A percentile compares a stretch with the other conserved stretches of the same genome.
phyloP scores from a whole-genome alignment of 2,329 filamentous ascomycete species.

The Emydomyces testavorans region DNA sequence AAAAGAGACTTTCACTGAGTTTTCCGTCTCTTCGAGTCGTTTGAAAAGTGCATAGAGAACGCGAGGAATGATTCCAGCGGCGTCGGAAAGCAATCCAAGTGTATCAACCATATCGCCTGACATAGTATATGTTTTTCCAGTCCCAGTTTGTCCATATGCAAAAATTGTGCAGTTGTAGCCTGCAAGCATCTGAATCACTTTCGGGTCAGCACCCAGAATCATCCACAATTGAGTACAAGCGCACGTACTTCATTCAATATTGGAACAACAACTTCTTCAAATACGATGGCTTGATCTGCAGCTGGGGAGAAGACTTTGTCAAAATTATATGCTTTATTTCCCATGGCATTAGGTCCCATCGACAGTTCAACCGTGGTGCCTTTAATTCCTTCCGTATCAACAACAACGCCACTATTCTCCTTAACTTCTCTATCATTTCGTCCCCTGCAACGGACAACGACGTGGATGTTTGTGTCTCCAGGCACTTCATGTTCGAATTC shows the following conservation, averaged over 20 bases:
- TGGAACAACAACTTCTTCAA: constrained; percentile 87
- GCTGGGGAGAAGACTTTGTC: constrained; percentile 95
- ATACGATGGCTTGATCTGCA: constrained; percentile 85
- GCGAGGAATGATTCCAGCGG: constrained; percentile 88
- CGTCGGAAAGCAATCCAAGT: constrained; percentile 73
- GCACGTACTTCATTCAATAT: constrained; percentile 73
- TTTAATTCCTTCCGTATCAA: constrained; percentile 77
- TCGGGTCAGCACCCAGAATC: neutral
- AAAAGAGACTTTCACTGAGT: constrained; percentile 92
- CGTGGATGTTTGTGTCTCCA: constrained; percentile 73
- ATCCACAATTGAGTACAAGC: neutral
- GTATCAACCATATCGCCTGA: constrained; percentile 91
- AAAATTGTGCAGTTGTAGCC: constrained; percentile 99
- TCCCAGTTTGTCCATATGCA: constrained; percentile 94
- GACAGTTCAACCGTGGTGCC: constrained; percentile 73
- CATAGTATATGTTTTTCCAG: constrained; percentile 99
- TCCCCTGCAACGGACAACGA: constrained; percentile 87
- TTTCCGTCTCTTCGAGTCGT: constrained; percentile 73
- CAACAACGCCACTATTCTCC: constrained; percentile 89
- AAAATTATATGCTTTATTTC: constrained; percentile 93
- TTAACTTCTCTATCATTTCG: constrained; percentile 83
- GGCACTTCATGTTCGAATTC: constrained; percentile 57
- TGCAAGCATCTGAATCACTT: constrained; percentile 58
- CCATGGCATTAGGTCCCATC: constrained; percentile 84
- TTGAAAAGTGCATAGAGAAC: constrained; percentile 77